phyloP scores from a whole-genome alignment of 2,329 filamentous ascomycete species.

The Macrophomina tecta region DNA sequence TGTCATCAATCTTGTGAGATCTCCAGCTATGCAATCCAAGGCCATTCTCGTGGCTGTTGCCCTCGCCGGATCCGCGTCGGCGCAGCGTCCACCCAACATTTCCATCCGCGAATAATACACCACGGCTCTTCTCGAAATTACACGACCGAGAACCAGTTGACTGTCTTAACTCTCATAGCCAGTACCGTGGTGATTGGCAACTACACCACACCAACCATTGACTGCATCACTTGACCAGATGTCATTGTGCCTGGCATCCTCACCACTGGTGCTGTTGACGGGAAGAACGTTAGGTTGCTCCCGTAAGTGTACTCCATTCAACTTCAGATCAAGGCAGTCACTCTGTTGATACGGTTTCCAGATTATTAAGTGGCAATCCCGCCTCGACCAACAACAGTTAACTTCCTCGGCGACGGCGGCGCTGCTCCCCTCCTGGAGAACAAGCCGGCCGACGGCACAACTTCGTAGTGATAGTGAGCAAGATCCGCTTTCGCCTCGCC shows the following conservation, averaged over 20 bases:
- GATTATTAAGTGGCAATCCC: constrained; percentile 59
- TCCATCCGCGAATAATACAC: constrained; percentile 71
- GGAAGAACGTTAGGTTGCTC: constrained; percentile 60
- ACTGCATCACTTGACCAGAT: constrained; percentile 30
- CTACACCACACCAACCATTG: constrained; percentile 62
- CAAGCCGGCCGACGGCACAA: constrained; percentile 57
- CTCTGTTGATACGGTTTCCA: neutral
- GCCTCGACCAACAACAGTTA: constrained; percentile 61
- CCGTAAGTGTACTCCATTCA: constrained; percentile 50
- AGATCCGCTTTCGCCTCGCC: too few species aligned
- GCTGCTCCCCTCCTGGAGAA: constrained; percentile 62
- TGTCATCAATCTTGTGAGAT: too few species aligned
- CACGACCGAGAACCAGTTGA: constrained; percentile 64
- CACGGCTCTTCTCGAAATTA: constrained; percentile 64
- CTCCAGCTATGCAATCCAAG: neutral
- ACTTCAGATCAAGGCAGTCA: neutral
- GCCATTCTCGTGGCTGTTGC: constrained; percentile 21
- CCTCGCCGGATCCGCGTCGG: constrained; percentile 17
- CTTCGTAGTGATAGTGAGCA: constrained; percentile 38
- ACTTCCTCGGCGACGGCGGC: constrained; percentile 67
- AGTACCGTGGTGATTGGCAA: constrained; percentile 71
- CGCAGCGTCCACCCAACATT: constrained; percentile 41
- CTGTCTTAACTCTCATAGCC: constrained; percentile 62
- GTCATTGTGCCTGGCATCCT: constrained; percentile 64
- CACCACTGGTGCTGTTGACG: constrained; percentile 56